Conservation (phyloP, 2,329 filamentous ascomycete species). For the Stagonosporopsis vannaccii region DNA sequence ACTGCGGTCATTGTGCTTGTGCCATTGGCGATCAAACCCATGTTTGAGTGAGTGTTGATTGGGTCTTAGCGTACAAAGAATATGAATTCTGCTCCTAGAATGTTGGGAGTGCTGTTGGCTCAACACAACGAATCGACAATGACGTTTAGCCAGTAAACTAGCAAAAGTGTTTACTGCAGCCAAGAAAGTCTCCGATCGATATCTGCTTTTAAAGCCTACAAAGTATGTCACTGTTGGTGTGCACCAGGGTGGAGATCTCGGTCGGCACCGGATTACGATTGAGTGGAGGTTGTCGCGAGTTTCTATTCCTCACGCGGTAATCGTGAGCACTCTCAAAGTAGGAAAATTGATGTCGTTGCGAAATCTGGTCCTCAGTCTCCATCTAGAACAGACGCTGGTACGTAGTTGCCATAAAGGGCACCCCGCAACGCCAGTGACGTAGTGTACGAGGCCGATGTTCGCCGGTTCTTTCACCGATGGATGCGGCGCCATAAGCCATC, state of each 20-base stretch:
- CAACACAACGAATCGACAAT: constrained; percentile 5
- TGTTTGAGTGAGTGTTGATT: neutral
- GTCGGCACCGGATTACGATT: neutral
- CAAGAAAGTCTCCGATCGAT: constrained; percentile 2
- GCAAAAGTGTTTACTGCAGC: neutral
- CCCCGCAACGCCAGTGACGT: constrained; percentile 35
- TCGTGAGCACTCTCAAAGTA: neutral
- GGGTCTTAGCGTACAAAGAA: neutral
- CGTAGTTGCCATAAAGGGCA: constrained; percentile 15
- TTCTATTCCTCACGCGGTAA: neutral
- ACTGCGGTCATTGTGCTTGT: constrained; percentile 33
- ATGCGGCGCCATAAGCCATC: constrained; percentile 9
- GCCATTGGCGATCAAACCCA: constrained; percentile 19
- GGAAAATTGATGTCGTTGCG: neutral
- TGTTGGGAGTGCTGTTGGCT: constrained; percentile 4
- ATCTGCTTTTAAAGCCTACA: neutral
- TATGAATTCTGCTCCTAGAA: neutral
- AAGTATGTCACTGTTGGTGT: constrained; percentile 10
- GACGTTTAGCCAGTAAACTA: neutral
- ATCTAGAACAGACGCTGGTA: constrained; percentile 12
- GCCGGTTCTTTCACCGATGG: constrained; percentile 29
- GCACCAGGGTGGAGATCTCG: neutral
- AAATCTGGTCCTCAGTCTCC: constrained; percentile 2
- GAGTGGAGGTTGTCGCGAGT: neutral
- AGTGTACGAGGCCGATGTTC: constrained; percentile 31